Conservation (phyloP, 345 rosid genomes). For the Eucalyptus pumila region DNA sequence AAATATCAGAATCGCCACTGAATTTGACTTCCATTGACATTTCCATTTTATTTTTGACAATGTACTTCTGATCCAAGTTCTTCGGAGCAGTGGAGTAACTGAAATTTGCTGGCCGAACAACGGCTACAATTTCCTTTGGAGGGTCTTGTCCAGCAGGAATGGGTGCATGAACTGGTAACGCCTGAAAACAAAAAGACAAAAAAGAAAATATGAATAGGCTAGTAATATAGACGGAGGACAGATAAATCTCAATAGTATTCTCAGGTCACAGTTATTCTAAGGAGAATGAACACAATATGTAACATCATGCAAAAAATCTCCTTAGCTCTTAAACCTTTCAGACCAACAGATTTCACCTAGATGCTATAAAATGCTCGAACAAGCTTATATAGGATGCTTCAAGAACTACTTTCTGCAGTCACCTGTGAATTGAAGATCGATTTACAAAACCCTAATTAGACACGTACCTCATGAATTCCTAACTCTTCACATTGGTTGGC, state of each 20-base stretch:
- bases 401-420: neutral
- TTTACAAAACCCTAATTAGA: neutral
- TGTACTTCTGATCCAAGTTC: constrained; percentile 38
- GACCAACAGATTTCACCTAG: neutral
- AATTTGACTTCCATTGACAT: constrained; percentile 39
- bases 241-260: neutral
- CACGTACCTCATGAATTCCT: constrained; percentile 44
- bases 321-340: neutral
- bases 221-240: neutral
- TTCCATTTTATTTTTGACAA: constrained; percentile 20
- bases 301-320: neutral
- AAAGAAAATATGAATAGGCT: neutral
- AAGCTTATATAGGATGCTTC: neutral
- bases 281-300: neutral
- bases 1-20: neutral
- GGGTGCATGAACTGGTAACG: constrained; percentile 17
- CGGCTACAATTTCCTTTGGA: constrained; percentile 53
- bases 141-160: constrained; percentile 35
- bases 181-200: constrained; percentile 21
- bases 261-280: neutral
- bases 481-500: constrained; percentile 29
- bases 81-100: constrained; percentile 12
- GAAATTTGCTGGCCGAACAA: constrained; percentile 43
- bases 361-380: neutral
- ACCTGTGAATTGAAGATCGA: neutral